These are phyloP conservation scores for Gypsophila paniculata DNA, from an alignment of 179 eudicot genomes.

Conservation along the genomic window DNA sequence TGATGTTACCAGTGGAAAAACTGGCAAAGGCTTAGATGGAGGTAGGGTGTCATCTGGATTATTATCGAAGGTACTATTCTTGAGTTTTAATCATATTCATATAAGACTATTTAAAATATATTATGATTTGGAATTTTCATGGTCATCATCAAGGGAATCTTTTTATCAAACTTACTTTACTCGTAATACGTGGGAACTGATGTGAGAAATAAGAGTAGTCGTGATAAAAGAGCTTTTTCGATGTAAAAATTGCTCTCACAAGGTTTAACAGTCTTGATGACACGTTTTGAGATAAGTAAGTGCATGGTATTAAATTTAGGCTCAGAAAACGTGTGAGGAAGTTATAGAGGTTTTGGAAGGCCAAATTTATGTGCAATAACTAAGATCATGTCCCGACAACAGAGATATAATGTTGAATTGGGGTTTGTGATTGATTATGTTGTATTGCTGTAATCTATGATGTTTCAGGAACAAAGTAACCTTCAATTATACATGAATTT, in stretches of 20 bases:
- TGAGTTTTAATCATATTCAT: background rate
- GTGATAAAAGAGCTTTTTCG: background rate
- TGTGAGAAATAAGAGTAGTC: background rate
- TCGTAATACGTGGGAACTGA: background rate
- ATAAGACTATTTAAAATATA: background rate
- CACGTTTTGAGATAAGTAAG: background rate
- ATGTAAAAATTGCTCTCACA: background rate
- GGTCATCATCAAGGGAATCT: background rate
- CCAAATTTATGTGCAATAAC: no score
- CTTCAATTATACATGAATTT: no score
- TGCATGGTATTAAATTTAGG: no score
- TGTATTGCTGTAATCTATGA: no score
- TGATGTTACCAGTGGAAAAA: conserved; percentile 46
- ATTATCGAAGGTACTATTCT: conserved; percentile 41
- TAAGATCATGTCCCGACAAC: no score
- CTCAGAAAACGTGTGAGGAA: no score
- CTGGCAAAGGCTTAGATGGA: conserved; percentile 43
- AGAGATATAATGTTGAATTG: no score
- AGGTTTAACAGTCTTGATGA: background rate
- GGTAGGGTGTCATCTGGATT: conserved; percentile 39
- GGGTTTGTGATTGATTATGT: no score
- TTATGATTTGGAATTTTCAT: background rate
- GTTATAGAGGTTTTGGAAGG: no score
- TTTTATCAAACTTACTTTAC: background rate
- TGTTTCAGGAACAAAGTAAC: no score